These are phyloP conservation scores for Secale cereale DNA, from an alignment of 176 grass and related monocot genomes.

Conservation along the genomic window DNA sequence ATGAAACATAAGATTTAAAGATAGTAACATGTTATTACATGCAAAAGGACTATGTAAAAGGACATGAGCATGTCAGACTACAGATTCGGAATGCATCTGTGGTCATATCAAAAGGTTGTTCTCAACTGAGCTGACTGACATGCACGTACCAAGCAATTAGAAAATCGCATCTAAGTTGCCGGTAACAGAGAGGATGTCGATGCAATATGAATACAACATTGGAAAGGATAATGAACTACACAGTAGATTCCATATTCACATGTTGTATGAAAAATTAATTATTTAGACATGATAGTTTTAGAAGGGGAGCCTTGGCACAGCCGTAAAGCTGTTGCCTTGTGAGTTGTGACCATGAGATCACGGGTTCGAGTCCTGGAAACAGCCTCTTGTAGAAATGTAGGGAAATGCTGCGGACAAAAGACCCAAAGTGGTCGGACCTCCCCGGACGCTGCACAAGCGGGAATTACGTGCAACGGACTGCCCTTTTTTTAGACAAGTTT, in stretches of 20 bases:
- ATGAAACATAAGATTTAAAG: constrained; percentile 21
- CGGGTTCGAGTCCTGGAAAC: too few species aligned
- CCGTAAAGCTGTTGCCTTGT: too few species aligned
- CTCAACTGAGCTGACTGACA: background rate
- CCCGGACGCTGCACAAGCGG: too few species aligned
- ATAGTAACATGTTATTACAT: background rate
- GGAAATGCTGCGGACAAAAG: too few species aligned
- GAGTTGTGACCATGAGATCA: too few species aligned
- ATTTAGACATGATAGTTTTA: background rate
- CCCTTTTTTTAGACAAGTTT: too few species aligned
- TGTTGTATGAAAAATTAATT: background rate
- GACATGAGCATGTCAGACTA: background rate
- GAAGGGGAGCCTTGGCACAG: too few species aligned
- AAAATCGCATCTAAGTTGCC: constrained; percentile 3
- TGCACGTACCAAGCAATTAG: background rate
- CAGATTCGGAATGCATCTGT: background rate
- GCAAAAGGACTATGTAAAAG: background rate
- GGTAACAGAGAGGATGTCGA: background rate
- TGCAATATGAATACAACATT: background rate
- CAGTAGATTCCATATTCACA: constrained; percentile 2
- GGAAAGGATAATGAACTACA: background rate
- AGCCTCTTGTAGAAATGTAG: too few species aligned
- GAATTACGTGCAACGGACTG: too few species aligned
- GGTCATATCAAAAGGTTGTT: background rate
- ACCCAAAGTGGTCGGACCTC: too few species aligned